Evolutionary conservation across 2,329 filamentous ascomycete species (phyloP).

Genomic region (Aureobasidium sp.): DNA sequence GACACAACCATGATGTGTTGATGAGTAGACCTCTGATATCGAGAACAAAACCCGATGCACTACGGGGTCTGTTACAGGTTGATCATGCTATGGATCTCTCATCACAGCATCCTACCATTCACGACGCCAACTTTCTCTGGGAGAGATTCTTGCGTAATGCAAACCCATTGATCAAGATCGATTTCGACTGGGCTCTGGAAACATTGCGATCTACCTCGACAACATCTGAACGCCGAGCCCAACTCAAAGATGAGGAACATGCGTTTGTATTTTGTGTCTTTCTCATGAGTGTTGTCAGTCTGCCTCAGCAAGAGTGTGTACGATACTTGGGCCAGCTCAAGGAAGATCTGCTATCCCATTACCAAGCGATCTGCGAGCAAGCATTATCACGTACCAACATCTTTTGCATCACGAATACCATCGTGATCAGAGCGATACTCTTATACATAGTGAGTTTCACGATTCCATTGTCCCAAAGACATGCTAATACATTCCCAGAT

Average conservation of each 20-base stretch:
- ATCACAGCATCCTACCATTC: background rate
- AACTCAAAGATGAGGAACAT: background rate
- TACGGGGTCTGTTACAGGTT: background rate
- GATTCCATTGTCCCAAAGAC: background rate
- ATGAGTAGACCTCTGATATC: conserved; percentile 2
- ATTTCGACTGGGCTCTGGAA: conserved; percentile 6
- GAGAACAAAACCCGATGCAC: background rate
- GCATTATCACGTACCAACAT: conserved; percentile 3
- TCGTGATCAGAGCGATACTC: conserved; percentile 2
- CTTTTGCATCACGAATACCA: background rate
- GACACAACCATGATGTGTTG: background rate
- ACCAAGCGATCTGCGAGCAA: conserved; percentile 4
- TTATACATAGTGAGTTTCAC: conserved; percentile 5
- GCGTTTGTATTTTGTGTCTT: background rate
- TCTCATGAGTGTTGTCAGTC: conserved; percentile 7
- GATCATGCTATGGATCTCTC: background rate
- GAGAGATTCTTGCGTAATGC: conserved; percentile 4
- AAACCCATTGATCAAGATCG: conserved; percentile 10
- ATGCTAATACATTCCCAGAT: background rate
- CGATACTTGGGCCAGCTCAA: background rate
- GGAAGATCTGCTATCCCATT: background rate
- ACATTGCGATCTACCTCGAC: background rate
- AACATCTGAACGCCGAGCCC: background rate
- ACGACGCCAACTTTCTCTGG: conserved; percentile 2
- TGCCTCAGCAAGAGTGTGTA: conserved; percentile 8